Percentiles rank a stretch among this genome's conserved stretches.
These are phyloP conservation scores for Fonsecaea pedrosoi DNA, from an alignment of 2,329 filamentous ascomycete species.

Conservation along the genomic window DNA sequence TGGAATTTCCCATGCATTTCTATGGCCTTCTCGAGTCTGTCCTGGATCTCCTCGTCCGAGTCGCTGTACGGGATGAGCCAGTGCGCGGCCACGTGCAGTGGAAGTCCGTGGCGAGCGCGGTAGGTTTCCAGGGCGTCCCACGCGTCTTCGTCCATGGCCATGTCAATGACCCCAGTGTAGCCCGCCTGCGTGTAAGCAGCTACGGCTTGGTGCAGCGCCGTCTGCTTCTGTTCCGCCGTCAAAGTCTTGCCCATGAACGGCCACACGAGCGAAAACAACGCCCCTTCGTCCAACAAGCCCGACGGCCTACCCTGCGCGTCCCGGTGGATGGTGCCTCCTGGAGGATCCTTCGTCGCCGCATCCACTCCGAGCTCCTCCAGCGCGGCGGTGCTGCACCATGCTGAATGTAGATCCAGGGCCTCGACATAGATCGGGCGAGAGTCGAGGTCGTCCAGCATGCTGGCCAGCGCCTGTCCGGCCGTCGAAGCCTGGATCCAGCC, in stretches of 20 bases:
- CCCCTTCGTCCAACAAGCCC: conserved; percentile 56
- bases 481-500: conserved; percentile 59
- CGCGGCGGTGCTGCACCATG: conserved; percentile 58
- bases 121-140: conserved; percentile 53
- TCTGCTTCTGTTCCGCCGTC: conserved; percentile 52
- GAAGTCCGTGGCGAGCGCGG: conserved; percentile 47
- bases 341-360: conserved; percentile 49
- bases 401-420: conserved; percentile 58
- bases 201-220: conserved; percentile 50
- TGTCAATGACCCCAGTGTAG: conserved; percentile 58
- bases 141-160: conserved; percentile 60
- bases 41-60: conserved; percentile 48
- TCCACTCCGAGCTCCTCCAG: conserved; percentile 52
- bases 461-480: conserved; percentile 51
- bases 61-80: conserved; percentile 56
- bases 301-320: conserved; percentile 53
- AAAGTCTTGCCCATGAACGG: conserved; percentile 52
- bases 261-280: conserved; percentile 54
- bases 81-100: conserved; percentile 55
- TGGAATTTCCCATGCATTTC: conserved; percentile 51
- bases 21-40: conserved; percentile 55
- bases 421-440: conserved; percentile 55
- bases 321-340: conserved; percentile 56
- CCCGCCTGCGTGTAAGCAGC: conserved; percentile 53
- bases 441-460: conserved; percentile 58